Evolutionary conservation across 306 rosid species (phyloP).

Genomic region (Ochetophila trinervis): DNA sequence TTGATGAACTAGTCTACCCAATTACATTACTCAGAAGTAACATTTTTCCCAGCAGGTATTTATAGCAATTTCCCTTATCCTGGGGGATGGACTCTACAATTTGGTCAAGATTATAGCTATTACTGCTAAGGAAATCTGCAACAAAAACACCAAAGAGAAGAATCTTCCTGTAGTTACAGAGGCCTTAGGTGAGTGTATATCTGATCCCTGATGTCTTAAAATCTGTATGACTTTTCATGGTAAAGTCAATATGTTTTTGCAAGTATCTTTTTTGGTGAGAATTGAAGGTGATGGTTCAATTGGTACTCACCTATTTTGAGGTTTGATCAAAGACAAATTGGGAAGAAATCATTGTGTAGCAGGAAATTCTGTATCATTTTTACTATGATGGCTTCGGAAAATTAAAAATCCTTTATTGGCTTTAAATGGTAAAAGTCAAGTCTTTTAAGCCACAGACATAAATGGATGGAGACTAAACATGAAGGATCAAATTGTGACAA

Average conservation of each 20-base stretch:
- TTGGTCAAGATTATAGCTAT: slow-evolving; percentile 62
- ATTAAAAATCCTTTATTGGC: slow-evolving; percentile 1
- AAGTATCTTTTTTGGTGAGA: neutral
- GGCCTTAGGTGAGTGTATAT: slow-evolving; percentile 47
- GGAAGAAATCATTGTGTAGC: too few relatives aligned
- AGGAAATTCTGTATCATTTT: neutral
- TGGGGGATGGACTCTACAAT: slow-evolving; percentile 93
- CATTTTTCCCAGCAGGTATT: slow-evolving; percentile 49
- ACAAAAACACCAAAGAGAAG: slow-evolving; percentile 42
- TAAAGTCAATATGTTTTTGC: neutral
- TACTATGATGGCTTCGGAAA: neutral
- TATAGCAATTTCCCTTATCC: slow-evolving; percentile 67
- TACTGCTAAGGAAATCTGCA: slow-evolving; percentile 65
- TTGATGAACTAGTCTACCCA: neutral
- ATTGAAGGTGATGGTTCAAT: neutral
- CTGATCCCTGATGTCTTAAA: slow-evolving; percentile 12
- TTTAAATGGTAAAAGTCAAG: neutral
- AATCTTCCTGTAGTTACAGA: slow-evolving; percentile 61
- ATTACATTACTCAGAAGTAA: neutral
- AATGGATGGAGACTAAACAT: neutral
- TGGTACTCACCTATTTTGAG: too few relatives aligned
- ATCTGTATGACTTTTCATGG: neutral
- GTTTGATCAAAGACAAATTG: too few relatives aligned
- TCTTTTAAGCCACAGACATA: neutral
- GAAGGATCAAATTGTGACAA: neutral